Evolutionary conservation across 2,329 filamentous ascomycete species (phyloP).

Genomic region (Trichoderma atrobrunneum): DNA sequence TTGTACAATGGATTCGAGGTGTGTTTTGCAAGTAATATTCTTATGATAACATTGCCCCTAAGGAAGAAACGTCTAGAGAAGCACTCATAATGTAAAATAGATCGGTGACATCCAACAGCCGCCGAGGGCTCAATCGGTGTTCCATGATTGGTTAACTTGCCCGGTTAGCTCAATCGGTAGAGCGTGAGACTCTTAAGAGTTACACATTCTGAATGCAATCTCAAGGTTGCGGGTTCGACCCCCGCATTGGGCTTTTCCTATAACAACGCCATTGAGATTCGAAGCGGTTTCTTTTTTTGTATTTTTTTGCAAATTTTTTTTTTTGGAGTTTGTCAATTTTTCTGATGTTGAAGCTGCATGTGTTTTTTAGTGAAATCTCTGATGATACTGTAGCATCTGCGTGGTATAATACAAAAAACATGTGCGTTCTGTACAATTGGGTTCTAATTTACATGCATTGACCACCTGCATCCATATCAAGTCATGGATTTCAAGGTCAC

Average conservation of each 20-base stretch:
- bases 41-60: background rate
- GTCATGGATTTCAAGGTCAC: no score
- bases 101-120: background rate
- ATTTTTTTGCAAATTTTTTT: background rate
- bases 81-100: background rate
- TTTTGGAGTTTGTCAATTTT: background rate
- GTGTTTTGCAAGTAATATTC: background rate
- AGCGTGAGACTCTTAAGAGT: slow-evolving; percentile 65
- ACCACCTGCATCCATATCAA: no score
- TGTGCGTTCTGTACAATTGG: no score
- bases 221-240: slow-evolving; percentile 57
- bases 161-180: slow-evolving; percentile 50
- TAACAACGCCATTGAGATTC: slow-evolving; percentile 19
- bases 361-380: background rate
- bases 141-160: slow-evolving; percentile 20
- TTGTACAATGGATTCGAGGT: background rate
- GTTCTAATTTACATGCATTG: no score
- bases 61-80: background rate
- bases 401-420: no score
- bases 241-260: slow-evolving; percentile 43
- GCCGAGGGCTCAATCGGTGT: background rate
- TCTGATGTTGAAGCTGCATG: no score
- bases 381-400: background rate
- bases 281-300: background rate
- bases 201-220: slow-evolving; percentile 33